These are phyloP conservation scores for Fusarium tricinctum DNA, from an alignment of 2,329 filamentous ascomycete genomes.

Conservation along the genomic window DNA sequence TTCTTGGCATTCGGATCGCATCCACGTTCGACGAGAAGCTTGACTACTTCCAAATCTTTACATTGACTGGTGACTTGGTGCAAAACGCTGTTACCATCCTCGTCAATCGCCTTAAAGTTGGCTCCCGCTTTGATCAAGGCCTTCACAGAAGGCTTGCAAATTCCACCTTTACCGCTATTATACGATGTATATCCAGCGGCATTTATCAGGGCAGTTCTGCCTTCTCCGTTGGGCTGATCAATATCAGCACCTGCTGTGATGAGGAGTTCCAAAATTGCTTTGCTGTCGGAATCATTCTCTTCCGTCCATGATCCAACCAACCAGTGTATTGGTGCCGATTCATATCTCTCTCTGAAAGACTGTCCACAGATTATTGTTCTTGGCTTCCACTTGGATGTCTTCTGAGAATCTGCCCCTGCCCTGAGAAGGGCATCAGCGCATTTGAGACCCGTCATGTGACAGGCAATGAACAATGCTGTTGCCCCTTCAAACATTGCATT, in stretches of 20 bases:
- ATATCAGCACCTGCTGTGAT: slow-evolving; percentile 32
- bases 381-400: slow-evolving; percentile 9
- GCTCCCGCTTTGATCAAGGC: slow-evolving; percentile 31
- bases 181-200: not conserved
- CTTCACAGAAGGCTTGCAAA: slow-evolving; percentile 1
- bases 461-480: slow-evolving; percentile 36
- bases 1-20: slow-evolving; percentile 21
- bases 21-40: slow-evolving; percentile 34
- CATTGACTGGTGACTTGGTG: not conserved
- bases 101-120: not conserved
- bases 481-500: slow-evolving; percentile 24
- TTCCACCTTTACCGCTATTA: no score
- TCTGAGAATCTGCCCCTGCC: slow-evolving; percentile 32
- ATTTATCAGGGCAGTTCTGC: slow-evolving; percentile 16
- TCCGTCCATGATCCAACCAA: slow-evolving; percentile 20
- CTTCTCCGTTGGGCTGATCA: slow-evolving; percentile 10
- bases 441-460: slow-evolving; percentile 9
- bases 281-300: slow-evolving; percentile 19
- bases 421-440: slow-evolving; percentile 34
- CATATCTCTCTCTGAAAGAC: no score
- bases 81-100: not conserved
- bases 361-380: not conserved
- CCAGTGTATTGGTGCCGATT: slow-evolving; percentile 20
- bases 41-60: slow-evolving; percentile 7
- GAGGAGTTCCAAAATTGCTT: slow-evolving; percentile 21